Evolutionary conservation across 495 filamentous ascomycete species (phyloP), one percentile per base, ranked within the genome.

Genomic region (Hypoxylon intermedium): DNA sequence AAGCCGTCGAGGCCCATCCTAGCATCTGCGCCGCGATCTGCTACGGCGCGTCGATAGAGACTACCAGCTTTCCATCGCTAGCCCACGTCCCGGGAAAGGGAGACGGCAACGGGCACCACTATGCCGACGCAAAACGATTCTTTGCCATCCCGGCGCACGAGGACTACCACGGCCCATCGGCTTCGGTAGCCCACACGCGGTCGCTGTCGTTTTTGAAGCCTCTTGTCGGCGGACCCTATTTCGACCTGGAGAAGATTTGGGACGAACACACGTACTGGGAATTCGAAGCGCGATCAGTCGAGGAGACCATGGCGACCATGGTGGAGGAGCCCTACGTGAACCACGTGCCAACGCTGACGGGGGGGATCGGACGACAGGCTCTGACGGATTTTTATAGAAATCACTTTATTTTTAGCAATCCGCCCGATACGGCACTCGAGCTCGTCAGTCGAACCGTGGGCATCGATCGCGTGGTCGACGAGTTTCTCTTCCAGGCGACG

Each of bases 321-420:
- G 79, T 83, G 7, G 69, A 78, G 13, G 78, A 85, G 63, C 84
- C 84, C 5, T 85, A 84, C 58, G 82, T 86, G 15, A 85, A 84
- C 67, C 80, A 87, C 49, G 64, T 87, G 4, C 82, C 84, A 1
- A 82, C 78, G 5, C 65, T 73, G 52, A 54, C 65, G 11, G 48
- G 46, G 4, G 92, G 88, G 0, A 79, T 90, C n/a, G 92, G 92
- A 0, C 70, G 81, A 5, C 77, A 83, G 34, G 81, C 83, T 7
- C 74, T 94, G n/a, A 80, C 81, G 0, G 72, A 77, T 9, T 96
- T 95, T 70, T 95, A 95, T 68, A 79, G 82, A 0, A 72, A 90
- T 7, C 83, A 88, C 67, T 95, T 95, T 72, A 83, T 93, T 26
- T 84, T 85, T 11, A 77, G 78, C 46, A 85, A 92, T 26, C 88